Evolutionary conservation across 257 asterid species (phyloP), one percentile per base, ranked within the genome.

Genomic region (Penstemon eatonii): DNA sequence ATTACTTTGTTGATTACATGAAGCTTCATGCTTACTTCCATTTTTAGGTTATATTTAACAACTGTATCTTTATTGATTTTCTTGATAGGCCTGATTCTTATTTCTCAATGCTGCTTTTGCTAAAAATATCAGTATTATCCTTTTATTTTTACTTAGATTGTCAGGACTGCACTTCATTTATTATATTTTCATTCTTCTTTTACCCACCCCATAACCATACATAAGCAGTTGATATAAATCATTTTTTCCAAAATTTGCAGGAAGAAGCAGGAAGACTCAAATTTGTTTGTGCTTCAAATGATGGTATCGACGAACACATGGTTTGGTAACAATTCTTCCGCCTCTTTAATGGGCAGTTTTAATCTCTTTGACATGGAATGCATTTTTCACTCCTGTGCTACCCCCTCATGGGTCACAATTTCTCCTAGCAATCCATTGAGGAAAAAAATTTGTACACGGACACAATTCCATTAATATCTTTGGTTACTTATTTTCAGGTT

Each of bases 221-320:
- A 54, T 53, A 12, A 46, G 58, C 40, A 51, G 45, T 57, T 68
- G 68, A 65, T 66, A 47, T 53, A 19, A 64, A 65, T 69, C 19
- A 12, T 56, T 58, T 77, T 69, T 44, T 41, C 53, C n/a, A 49
- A 62, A 71, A 38, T 65, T 79, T 40, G 46, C 90, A 94, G 99
- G 99, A 94, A 83, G 96, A 86, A 82, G 81, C 96, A 25, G 99
- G 98, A 76, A 81, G 60, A 41, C 87, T 94, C 71, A 89, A 84
- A 78, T 94, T 94, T 63, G 93, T 78, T 11, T 94, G 96, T 63
- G 96, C 87, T 68, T 89, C 96, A 39, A 94, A 94, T 74, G 99
- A 94, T 78, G 86, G 92, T 60, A 47, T 71, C 64, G 98, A 91
- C 78, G 75, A 86, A 68, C 97, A 94, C 79, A 94, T 94, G 99